Percentiles rank a stretch among this genome's conserved stretches.
Evolutionary conservation across 192 early-diverging fungal species (phyloP).

Genomic region (Kappamyces sp.): DNA sequence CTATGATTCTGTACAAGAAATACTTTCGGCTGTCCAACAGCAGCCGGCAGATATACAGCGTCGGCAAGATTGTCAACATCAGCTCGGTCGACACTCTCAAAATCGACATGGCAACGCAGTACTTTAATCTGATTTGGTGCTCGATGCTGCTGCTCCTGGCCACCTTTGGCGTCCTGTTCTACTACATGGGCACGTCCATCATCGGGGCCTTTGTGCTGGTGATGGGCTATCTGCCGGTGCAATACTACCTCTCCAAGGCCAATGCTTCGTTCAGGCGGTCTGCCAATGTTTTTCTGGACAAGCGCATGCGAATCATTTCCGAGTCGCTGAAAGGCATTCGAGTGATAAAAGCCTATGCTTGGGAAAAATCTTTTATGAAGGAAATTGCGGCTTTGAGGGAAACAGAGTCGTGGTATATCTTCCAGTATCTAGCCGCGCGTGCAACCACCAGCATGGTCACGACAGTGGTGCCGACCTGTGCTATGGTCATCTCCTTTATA

Average conservation of each 20-base stretch:
- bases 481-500: slow-evolving; percentile 33
- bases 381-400: slow-evolving; percentile 24
- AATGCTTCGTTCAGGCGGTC: neutral
- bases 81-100: too few species aligned
- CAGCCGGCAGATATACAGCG: too few species aligned
- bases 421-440: slow-evolving; percentile 14
- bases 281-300: slow-evolving; percentile 27
- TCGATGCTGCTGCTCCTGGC: too few species aligned
- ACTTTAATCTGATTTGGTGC: too few species aligned
- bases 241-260: neutral
- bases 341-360: slow-evolving; percentile 66
- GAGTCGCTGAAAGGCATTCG: slow-evolving; percentile 60
- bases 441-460: slow-evolving; percentile 11
- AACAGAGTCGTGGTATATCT: slow-evolving; percentile 26
- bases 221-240: slow-evolving; percentile 8
- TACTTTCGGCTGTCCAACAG: too few species aligned
- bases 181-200: too few species aligned
- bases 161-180: too few species aligned
- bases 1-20: too few species aligned
- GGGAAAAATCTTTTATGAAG: slow-evolving; percentile 44
- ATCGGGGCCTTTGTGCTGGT: too few species aligned
- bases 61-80: too few species aligned
- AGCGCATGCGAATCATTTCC: slow-evolving; percentile 62
- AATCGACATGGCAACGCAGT: too few species aligned
- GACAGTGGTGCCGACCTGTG: slow-evolving; percentile 24